These are phyloP conservation scores for Ganoderma multipileum DNA, from an alignment of 1,284 basidiomycete species.

Conservation along the genomic window DNA sequence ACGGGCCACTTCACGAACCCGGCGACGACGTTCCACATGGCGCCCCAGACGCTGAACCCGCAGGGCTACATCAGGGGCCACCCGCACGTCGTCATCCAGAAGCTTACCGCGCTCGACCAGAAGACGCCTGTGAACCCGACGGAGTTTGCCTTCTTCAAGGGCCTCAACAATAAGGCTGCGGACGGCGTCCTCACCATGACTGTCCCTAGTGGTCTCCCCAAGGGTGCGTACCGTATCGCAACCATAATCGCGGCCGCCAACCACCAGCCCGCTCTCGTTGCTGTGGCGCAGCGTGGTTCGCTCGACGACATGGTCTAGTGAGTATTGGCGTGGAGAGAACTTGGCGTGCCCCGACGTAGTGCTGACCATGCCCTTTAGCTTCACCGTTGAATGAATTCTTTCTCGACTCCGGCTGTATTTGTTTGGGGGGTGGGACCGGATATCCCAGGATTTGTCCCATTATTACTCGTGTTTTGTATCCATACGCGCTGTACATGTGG, in stretches of 20 bases:
- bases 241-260: slow-evolving; percentile 57
- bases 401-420: too few relatives aligned
- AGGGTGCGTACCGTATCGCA: slow-evolving; percentile 60
- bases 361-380: slow-evolving; percentile 18
- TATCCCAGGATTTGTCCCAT: slow-evolving; percentile 21
- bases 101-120: slow-evolving; percentile 54
- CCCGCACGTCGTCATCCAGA: slow-evolving; percentile 65
- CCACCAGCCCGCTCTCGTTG: slow-evolving; percentile 61
- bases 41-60: slow-evolving; percentile 61
- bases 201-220: slow-evolving; percentile 63
- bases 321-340: slow-evolving; percentile 8
- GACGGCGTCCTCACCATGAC: slow-evolving; percentile 57
- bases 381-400: slow-evolving; percentile 25
- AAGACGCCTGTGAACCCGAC: slow-evolving; percentile 62
- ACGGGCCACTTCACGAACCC: slow-evolving; percentile 62
- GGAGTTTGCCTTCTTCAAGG: slow-evolving; percentile 73
- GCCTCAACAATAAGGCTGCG: slow-evolving; percentile 53
- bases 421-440: slow-evolving; percentile 20
- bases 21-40: slow-evolving; percentile 55
- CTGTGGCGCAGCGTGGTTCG: slow-evolving; percentile 52
- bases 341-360: not conserved
- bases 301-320: slow-evolving; percentile 54
- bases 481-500: slow-evolving; percentile 28
- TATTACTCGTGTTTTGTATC: slow-evolving; percentile 22
- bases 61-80: slow-evolving; percentile 45